phyloP scores from a whole-genome alignment of 768 basidiomycete species.

The Pleurotus pulmonarius region DNA sequence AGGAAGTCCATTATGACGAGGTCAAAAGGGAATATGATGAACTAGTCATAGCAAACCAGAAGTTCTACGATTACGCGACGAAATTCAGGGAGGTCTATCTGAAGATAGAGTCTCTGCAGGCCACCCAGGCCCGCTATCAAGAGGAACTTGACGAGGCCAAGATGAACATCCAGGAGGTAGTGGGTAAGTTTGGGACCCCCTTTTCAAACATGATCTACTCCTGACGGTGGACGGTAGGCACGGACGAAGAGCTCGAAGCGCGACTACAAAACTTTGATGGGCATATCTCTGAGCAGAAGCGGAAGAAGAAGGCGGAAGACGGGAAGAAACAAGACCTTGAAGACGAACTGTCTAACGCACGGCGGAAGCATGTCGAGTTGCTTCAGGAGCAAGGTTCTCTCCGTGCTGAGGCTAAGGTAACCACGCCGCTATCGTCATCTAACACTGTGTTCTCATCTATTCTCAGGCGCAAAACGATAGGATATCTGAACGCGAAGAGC shows the following conservation, averaged over 20 bases:
- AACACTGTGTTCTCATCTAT: background rate
- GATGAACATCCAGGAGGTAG: slow-evolving; percentile 62
- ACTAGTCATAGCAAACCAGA: slow-evolving; percentile 64
- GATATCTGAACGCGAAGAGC: slow-evolving; percentile 64
- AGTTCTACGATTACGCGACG: slow-evolving; percentile 78
- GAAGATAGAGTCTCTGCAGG: slow-evolving; percentile 59
- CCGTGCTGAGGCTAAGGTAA: slow-evolving; percentile 69
- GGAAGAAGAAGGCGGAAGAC: slow-evolving; percentile 43
- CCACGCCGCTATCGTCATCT: background rate
- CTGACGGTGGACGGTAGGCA: slow-evolving; percentile 37
- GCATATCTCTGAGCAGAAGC: slow-evolving; percentile 47
- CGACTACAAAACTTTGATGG: slow-evolving; percentile 59
- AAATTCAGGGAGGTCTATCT: slow-evolving; percentile 85
- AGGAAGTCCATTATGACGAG: slow-evolving; percentile 72
- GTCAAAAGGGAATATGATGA: slow-evolving; percentile 62
- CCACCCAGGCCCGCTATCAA: slow-evolving; percentile 58
- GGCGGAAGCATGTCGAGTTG: slow-evolving; percentile 51
- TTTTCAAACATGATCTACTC: too few relatives aligned
- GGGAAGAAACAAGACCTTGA: slow-evolving; percentile 58
- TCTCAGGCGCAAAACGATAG: slow-evolving; percentile 70
- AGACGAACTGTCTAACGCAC: slow-evolving; percentile 48
- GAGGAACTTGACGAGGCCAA: slow-evolving; percentile 59
- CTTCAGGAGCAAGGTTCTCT: slow-evolving; percentile 65
- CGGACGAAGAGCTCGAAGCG: slow-evolving; percentile 64
- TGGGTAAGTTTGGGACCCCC: slow-evolving; percentile 38